phyloP scores from a whole-genome alignment of 106 monocot species.

The Dendrobium officinale region DNA sequence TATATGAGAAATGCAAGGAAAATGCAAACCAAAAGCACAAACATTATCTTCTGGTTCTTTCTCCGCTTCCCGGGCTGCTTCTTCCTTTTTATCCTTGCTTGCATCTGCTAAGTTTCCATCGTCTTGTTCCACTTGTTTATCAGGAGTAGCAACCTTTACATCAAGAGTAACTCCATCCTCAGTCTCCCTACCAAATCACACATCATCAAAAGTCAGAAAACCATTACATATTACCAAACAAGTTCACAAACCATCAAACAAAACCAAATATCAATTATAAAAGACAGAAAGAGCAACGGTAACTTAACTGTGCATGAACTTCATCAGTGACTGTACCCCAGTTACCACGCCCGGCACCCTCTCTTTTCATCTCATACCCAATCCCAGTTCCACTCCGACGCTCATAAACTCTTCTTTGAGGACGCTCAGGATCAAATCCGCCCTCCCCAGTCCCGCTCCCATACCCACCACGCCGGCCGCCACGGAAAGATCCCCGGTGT shows the following conservation, averaged over 20 bases:
- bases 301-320: slow-evolving; percentile 45
- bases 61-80: neutral
- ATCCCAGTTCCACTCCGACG: slow-evolving; percentile 83
- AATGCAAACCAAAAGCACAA: neutral
- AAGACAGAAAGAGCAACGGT: neutral
- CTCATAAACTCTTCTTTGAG: slow-evolving; percentile 41
- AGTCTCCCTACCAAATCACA: neutral
- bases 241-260: neutral
- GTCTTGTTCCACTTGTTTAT: neutral
- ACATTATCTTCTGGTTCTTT: slow-evolving; percentile 11
- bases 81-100: slow-evolving; percentile 4
- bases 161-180: neutral
- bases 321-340: slow-evolving; percentile 74
- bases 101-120: neutral
- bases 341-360: slow-evolving; percentile 79
- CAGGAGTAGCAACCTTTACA: neutral
- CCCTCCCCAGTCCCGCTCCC: slow-evolving; percentile 31
- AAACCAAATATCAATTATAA: neutral
- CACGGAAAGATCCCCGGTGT: slow-evolving; percentile 33
- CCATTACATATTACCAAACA: neutral
- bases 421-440: slow-evolving; percentile 24
- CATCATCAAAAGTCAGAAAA: neutral
- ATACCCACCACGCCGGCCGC: slow-evolving; percentile 39
- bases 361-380: slow-evolving; percentile 75
- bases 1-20: neutral